phyloP scores from a whole-genome alignment of 257 asterid species.

The Solanum chmielewskii region DNA sequence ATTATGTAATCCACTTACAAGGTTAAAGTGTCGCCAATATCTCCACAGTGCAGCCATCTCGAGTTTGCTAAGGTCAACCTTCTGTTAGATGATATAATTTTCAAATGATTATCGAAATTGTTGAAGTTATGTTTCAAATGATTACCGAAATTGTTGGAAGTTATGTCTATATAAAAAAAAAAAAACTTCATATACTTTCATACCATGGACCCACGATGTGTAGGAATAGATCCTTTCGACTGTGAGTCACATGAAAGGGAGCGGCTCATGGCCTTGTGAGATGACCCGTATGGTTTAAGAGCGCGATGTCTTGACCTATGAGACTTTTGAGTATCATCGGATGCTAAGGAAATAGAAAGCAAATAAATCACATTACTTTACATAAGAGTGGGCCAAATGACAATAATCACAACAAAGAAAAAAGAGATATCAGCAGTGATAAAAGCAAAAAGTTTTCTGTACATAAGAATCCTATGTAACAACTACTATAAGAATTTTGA shows the following conservation, averaged over 20 bases:
- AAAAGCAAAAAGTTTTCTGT: background rate
- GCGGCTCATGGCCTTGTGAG: constrained; percentile 47
- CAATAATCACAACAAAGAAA: constrained; percentile 20
- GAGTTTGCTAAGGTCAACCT: constrained; percentile 84
- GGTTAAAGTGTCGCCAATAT: constrained; percentile 77
- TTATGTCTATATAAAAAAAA: background rate
- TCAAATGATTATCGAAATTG: background rate
- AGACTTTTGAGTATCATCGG: constrained; percentile 69
- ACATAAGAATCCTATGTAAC: constrained; percentile 54
- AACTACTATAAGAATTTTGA: constrained; percentile 7
- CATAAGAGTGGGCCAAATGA: constrained; percentile 33
- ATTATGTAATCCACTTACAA: constrained; percentile 35
- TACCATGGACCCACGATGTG: constrained; percentile 43
- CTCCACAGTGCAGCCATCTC: constrained; percentile 87
- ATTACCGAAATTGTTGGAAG: background rate
- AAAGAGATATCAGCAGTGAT: background rate
- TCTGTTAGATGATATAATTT: constrained; percentile 14
- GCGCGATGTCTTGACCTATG: constrained; percentile 62
- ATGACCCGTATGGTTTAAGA: constrained; percentile 37
- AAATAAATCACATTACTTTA: constrained; percentile 15
- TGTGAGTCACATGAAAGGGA: constrained; percentile 62
- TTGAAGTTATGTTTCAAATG: background rate
- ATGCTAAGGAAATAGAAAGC: constrained; percentile 29
- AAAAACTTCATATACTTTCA: background rate
- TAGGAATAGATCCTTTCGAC: constrained; percentile 52